phyloP scores from a whole-genome alignment of 352 stramenopile genomes.

The Blastocystis sp. region DNA sequence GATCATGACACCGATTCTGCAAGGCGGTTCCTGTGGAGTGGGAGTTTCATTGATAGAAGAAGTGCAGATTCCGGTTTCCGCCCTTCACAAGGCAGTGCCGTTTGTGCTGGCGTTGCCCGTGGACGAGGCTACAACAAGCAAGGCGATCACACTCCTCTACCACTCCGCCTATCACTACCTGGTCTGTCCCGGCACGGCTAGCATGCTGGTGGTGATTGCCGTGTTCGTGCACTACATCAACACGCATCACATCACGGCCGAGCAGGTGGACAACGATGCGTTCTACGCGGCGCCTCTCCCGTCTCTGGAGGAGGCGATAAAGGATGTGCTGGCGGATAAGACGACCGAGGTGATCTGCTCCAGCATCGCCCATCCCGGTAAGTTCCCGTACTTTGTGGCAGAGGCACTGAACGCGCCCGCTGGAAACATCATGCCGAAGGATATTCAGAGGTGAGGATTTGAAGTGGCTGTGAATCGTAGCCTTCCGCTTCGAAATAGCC shows the following conservation, averaged over 20 bases:
- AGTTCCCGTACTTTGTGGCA: slow-evolving; percentile 48
- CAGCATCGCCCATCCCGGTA: slow-evolving; percentile 11
- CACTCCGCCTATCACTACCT: slow-evolving; percentile 5
- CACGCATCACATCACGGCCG: neutral
- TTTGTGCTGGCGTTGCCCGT: neutral
- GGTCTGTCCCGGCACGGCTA: slow-evolving; percentile 18
- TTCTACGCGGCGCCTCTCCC: neutral
- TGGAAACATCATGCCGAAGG: slow-evolving; percentile 46
- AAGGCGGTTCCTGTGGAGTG: neutral
- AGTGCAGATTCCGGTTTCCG: neutral
- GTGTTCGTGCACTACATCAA: neutral
- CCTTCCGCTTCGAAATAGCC: slow-evolving; percentile 25
- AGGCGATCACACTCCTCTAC: slow-evolving; percentile 4
- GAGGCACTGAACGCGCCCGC: slow-evolving; percentile 28
- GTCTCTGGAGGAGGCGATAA: neutral
- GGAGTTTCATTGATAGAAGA: neutral
- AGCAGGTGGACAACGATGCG: neutral
- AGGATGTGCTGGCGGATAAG: neutral
- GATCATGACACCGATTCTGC: neutral
- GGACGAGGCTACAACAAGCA: neutral
- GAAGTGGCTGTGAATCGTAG: neutral
- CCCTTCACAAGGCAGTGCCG: neutral
- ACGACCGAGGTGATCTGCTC: neutral
- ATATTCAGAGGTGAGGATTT: slow-evolving; percentile 21
- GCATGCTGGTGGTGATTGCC: neutral